phyloP scores from a whole-genome alignment of 306 rosid genomes.

The Fragaria iinumae region DNA sequence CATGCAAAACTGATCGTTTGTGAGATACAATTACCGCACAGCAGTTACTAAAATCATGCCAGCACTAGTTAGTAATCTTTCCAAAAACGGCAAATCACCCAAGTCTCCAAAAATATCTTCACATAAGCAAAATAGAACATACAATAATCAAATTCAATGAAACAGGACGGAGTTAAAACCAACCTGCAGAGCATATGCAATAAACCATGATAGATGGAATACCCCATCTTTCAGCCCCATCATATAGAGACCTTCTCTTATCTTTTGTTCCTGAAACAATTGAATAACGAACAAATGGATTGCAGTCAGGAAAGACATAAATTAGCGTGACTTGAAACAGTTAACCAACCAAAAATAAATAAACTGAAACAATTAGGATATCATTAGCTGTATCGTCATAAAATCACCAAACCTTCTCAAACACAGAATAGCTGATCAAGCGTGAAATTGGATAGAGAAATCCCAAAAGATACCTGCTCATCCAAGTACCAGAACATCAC shows the following conservation, averaged over 20 bases:
- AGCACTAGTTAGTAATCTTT: background rate
- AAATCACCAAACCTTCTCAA: constrained; percentile 73
- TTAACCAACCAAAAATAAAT: background rate
- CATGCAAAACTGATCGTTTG: constrained; percentile 13
- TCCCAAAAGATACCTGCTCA: constrained; percentile 87
- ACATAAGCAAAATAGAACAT: background rate
- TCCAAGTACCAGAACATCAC: constrained; percentile 31
- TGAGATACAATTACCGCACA: background rate
- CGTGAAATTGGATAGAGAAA: constrained; percentile 93
- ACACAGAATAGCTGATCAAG: constrained; percentile 82
- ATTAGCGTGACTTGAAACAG: constrained; percentile 12
- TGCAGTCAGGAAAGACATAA: constrained; percentile 26
- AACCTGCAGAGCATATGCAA: constrained; percentile 90
- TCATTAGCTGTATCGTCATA: constrained; percentile 21
- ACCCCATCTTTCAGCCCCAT: constrained; percentile 93
- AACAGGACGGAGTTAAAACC: constrained; percentile 11
- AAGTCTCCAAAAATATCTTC: background rate
- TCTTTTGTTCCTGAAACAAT: constrained; percentile 79
- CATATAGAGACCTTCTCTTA: constrained; percentile 96
- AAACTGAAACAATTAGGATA: constrained; percentile 3
- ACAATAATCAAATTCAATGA: constrained; percentile 4
- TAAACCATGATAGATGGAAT: constrained; percentile 91
- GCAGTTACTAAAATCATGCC: background rate
- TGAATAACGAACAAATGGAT: constrained; percentile 4
- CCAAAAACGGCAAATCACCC: constrained; percentile 6